These are phyloP conservation scores for Picea engelmannii DNA, from an alignment of 83 land plant species.

Conservation along the genomic window DNA sequence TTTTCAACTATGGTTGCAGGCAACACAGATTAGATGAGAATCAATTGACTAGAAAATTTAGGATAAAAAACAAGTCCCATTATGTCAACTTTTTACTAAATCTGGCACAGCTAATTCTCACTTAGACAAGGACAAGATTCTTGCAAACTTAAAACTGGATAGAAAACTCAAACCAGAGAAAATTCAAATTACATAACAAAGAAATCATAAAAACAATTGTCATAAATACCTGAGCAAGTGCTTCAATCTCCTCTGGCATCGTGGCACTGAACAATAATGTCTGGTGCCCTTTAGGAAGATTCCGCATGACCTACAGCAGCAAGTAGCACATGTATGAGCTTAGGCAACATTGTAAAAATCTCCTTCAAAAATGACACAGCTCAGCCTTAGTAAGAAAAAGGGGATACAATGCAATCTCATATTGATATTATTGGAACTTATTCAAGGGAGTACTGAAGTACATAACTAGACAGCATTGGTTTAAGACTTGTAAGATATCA, in stretches of 20 bases:
- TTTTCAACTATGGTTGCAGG: neutral
- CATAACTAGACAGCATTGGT: neutral
- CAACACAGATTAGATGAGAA: neutral
- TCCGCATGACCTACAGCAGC: constrained; percentile 56
- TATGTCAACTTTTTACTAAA: too few relatives aligned
- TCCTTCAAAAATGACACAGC: neutral
- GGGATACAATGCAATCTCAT: neutral
- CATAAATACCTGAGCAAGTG: constrained; percentile 66
- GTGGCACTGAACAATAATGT: constrained; percentile 86
- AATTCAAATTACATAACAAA: neutral
- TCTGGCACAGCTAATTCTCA: too few relatives aligned
- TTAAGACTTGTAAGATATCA: neutral
- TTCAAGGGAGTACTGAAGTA: neutral
- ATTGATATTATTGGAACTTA: too few relatives aligned
- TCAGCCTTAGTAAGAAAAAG: neutral
- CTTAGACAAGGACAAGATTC: neutral
- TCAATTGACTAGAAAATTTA: neutral
- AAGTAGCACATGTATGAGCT: neutral
- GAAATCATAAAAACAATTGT: neutral
- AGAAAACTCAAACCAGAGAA: neutral
- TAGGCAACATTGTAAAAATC: neutral
- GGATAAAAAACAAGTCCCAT: too few relatives aligned
- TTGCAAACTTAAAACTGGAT: neutral
- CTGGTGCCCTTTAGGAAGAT: constrained; percentile 73
- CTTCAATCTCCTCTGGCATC: constrained; percentile 87